These are phyloP conservation scores for Truncatella angustata DNA, from an alignment of 2,329 filamentous ascomycete species.

Conservation along the genomic window DNA sequence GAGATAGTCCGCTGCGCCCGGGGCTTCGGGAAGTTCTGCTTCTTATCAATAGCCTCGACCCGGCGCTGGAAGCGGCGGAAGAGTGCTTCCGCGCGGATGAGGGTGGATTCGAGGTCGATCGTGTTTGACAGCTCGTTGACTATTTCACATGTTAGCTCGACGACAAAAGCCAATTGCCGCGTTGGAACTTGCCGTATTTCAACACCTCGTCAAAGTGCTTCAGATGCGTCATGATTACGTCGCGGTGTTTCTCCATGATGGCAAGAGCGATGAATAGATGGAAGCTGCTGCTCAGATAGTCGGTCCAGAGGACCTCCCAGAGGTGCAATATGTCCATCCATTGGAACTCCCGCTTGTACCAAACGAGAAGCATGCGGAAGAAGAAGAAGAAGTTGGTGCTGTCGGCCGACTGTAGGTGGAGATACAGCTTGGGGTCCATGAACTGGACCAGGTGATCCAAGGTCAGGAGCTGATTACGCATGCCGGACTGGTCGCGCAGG, in stretches of 20 bases:
- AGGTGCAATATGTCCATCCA: conserved; percentile 84
- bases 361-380: conserved; percentile 97
- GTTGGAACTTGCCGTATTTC: conserved; percentile 74
- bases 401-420: conserved; percentile 84
- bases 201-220: conserved; percentile 95
- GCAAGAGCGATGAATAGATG: conserved; percentile 93
- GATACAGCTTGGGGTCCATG: conserved; percentile 92
- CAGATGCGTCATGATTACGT: conserved; percentile 92
- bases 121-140: conserved; percentile 94
- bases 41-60: conserved; percentile 90
- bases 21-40: conserved; percentile 74
- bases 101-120: conserved; percentile 84
- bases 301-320: conserved; percentile 95
- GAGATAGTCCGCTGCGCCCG: conserved; percentile 23
- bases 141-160: conserved; percentile 31
- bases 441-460: conserved; percentile 95
- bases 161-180: not conserved
- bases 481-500: conserved; percentile 90
- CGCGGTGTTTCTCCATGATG: conserved; percentile 92
- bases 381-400: conserved; percentile 99
- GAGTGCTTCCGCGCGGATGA: conserved; percentile 83
- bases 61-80: conserved; percentile 86
- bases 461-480: conserved; percentile 86
- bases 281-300: conserved; percentile 84
- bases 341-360: conserved; percentile 96